Percentiles rank a stretch among this genome's conserved stretches.
Conservation (phyloP, 345 rosid genomes). For the Capsella bursapastoris region DNA sequence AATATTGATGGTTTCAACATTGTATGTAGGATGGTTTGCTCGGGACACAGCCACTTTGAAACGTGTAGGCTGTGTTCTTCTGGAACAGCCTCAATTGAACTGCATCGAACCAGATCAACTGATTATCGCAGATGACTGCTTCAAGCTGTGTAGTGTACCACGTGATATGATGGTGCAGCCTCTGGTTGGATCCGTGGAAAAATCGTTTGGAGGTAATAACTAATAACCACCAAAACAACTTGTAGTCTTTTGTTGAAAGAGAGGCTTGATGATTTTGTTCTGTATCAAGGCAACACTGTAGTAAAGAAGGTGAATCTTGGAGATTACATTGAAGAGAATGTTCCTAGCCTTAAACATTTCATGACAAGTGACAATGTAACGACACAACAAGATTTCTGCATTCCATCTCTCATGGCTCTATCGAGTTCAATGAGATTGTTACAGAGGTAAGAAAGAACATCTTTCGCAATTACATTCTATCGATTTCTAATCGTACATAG, state of each 20-base stretch:
- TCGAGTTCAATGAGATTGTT: conserved; percentile 74
- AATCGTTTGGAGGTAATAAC: conserved; percentile 64
- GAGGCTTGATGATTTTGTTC: not conserved
- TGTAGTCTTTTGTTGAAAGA: not conserved
- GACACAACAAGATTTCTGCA: conserved; percentile 45
- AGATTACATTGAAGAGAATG: conserved; percentile 59
- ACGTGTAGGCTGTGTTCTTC: conserved; percentile 64
- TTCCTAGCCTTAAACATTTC: conserved; percentile 76
- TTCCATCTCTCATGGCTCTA: conserved; percentile 78
- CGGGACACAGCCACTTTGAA: conserved; percentile 68
- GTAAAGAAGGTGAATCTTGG: conserved; percentile 62
- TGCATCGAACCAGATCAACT: conserved; percentile 53
- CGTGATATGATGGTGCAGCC: conserved; percentile 51
- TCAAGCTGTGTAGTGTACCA: conserved; percentile 68
- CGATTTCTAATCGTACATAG: not conserved
- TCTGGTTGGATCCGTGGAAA: conserved; percentile 61
- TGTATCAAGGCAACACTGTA: conserved; percentile 52
- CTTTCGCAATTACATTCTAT: not conserved
- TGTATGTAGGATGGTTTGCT: conserved; percentile 86
- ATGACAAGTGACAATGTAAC: conserved; percentile 46
- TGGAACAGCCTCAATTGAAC: conserved; percentile 50
- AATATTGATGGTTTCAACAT: conserved; percentile 19
- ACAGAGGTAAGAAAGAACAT: conserved; percentile 55
- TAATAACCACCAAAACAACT: conserved; percentile 36
- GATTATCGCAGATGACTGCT: conserved; percentile 75